Evolutionary conservation across 2,329 filamentous ascomycete species (phyloP), one percentile per base, ranked within the genome.

Genomic region (Penicillium polonicum): DNA sequence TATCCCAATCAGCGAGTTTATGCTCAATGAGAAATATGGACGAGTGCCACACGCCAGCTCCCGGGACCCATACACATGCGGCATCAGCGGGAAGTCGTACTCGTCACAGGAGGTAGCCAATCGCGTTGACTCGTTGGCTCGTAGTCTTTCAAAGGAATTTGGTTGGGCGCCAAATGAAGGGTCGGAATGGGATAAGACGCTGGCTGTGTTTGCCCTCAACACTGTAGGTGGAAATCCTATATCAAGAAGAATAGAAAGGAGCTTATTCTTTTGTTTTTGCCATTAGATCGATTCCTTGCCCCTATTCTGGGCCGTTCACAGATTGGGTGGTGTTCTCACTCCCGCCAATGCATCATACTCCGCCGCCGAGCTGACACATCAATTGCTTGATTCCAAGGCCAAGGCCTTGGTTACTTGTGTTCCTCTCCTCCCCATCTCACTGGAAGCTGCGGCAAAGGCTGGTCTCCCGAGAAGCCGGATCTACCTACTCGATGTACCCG

Each of bases 161-260:
- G 86, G 84, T 43, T 92, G 90, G 82, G 73, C 82, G 45, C 85
- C 88, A 8, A 87, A 90, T 64, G 73, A 85, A 56, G 90, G 88
- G 13, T 84, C 85, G 0, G 89, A 92, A 71, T 94, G 88, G 88
- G 90, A 94, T 68, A 91, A 92, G 72, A 88, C 92, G 25, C 79
- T 91, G 48, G 88, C 81, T 5, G 78, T 92, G 29, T 95, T 90
- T 76, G 87, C 88, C n/a, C 75, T 92, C 58, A 95, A 95, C 71
- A 91, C 90, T 31, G 88, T 91, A 74, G 59, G 82, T 70, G 8
- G 15, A 58, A 17, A 36, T 19, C 5, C 4, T 2, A 1, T 25
- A 21, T 21, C 12, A 4, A 17, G 41, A 6, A 45, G 43, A 35
- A 17, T 10, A 8, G 19, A 4, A 5, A 31, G 41, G 41, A 31